A percentile compares a stretch with the other conserved stretches of the same genome.
These are phyloP conservation scores for Cladosporium sp. DNA, from an alignment of 2,329 filamentous ascomycete genomes.

Conservation along the genomic window DNA sequence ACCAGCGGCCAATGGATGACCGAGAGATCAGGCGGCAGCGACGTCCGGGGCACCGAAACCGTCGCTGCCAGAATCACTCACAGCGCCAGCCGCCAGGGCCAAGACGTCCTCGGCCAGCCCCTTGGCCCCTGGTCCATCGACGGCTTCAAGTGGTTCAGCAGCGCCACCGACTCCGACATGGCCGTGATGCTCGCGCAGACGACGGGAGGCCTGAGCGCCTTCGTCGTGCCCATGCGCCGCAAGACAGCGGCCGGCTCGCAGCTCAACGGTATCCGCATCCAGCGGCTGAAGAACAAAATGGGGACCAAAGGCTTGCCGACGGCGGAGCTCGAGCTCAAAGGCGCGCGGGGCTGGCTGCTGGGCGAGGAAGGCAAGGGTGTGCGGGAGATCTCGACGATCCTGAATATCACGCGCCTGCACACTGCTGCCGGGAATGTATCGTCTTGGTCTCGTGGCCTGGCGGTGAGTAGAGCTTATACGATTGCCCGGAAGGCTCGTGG, in stretches of 20 bases:
- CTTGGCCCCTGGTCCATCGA: constrained; percentile 53
- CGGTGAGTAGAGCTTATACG: constrained; percentile 53
- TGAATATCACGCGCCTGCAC: constrained; percentile 61
- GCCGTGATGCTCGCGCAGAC: constrained; percentile 59
- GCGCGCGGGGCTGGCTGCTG: constrained; percentile 47
- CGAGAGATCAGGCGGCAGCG: constrained; percentile 61
- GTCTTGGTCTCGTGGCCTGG: constrained; percentile 51
- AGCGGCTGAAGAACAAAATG: constrained; percentile 65
- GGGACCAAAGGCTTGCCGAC: constrained; percentile 66
- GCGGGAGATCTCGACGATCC: constrained; percentile 59
- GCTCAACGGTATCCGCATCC: constrained; percentile 60
- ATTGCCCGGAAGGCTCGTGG: constrained; percentile 49
- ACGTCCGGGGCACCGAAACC: constrained; percentile 64
- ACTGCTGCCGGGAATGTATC: constrained; percentile 50
- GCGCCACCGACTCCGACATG: constrained; percentile 60
- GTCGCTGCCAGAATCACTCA: constrained; percentile 22
- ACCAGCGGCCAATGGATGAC: constrained; percentile 77
- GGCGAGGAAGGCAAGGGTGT: constrained; percentile 62
- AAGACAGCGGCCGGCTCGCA: constrained; percentile 22
- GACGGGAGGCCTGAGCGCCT: constrained; percentile 50
- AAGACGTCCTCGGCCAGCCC: constrained; percentile 26
- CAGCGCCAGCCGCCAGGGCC: background rate
- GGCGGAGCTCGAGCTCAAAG: constrained; percentile 58
- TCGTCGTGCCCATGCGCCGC: constrained; percentile 57
- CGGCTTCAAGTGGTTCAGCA: constrained; percentile 69